Evolutionary conservation across 257 asterid genomes (phyloP).

Genomic region (Petunia axillaris): DNA sequence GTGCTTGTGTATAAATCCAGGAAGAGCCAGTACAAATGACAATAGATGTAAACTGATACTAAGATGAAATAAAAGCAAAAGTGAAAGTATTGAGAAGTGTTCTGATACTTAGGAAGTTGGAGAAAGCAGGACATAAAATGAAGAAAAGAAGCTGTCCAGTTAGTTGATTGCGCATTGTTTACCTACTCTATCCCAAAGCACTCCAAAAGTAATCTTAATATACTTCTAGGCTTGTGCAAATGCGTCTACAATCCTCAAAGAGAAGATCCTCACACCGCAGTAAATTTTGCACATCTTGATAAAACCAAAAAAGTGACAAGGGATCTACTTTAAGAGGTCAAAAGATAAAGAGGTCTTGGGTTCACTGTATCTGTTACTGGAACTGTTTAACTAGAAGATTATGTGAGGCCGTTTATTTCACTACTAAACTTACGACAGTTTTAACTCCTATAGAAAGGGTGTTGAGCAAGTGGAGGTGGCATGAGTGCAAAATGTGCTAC

Average conservation of each 20-base stretch:
- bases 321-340: not conserved
- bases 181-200: not conserved
- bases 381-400: not conserved
- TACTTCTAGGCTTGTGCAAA: not conserved
- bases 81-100: not conserved
- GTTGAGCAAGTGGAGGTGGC: not conserved
- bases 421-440: not conserved
- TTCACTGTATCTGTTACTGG: not conserved
- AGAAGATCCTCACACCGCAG: not conserved
- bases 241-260: not conserved
- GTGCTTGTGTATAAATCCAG: not conserved
- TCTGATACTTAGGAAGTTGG: constrained; percentile 12
- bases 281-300: constrained; percentile 15
- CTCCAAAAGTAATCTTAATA: not conserved
- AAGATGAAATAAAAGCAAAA: constrained; percentile 11
- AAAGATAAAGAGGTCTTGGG: not conserved
- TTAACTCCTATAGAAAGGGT: not conserved
- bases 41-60: not conserved
- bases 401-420: not conserved
- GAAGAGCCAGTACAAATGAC: not conserved
- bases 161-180: not conserved
- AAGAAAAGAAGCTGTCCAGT: not conserved
- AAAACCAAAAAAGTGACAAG: constrained; percentile 5
- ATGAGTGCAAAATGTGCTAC: not conserved
- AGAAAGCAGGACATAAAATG: not conserved